Evolutionary conservation across 2,329 filamentous ascomycete species (phyloP), one percentile per base, ranked within the genome.

Genomic region (Aspergillus texensis): DNA sequence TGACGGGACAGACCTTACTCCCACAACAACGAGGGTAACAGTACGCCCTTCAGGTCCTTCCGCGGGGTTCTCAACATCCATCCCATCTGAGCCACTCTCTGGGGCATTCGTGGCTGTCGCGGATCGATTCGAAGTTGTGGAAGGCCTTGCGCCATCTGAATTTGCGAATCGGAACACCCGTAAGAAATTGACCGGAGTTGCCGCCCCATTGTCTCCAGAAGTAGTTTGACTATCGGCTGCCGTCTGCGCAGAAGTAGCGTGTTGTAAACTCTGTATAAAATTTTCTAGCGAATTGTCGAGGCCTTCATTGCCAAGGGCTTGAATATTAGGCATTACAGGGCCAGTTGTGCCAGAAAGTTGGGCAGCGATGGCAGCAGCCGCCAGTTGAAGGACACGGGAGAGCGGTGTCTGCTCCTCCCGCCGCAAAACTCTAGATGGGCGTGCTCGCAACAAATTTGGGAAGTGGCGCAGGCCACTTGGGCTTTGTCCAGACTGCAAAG

Each of bases 21-120:
- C 89, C 46, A 91, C 88, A 58, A 91, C 88, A 50, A 91, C 89
- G 65, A 91, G 84, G 10, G 89, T 89, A 45, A 90, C 86, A 76
- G 88, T 89, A 26, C 88, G 82, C 54, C 85, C 85, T 61, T 84
- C 83, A 28, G 71, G 64, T 59, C 79, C 79, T 43, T 80, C 79
- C 52, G 77, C 63, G 66, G 73, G 71, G 26, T 77, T 78, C 53
- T 82, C 80, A 54, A 78, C 60, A 61, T 79, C 76, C 72, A 79
- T 78, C 55, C 75, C 72, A 65, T 79, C 76, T 6, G 65, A 61
- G 46, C 67, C 60, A 32, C 70, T 64, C 45, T 72, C 70, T 50
- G 61, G 63, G 45, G 73, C 67, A 39, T 73, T 70, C 19, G 70
- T 53, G 41, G 70, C 70, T 34, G 69, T 68, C 61, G 71, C 57